phyloP scores from a whole-genome alignment of 2,329 filamentous ascomycete genomes.

The Beauveria sp. region DNA sequence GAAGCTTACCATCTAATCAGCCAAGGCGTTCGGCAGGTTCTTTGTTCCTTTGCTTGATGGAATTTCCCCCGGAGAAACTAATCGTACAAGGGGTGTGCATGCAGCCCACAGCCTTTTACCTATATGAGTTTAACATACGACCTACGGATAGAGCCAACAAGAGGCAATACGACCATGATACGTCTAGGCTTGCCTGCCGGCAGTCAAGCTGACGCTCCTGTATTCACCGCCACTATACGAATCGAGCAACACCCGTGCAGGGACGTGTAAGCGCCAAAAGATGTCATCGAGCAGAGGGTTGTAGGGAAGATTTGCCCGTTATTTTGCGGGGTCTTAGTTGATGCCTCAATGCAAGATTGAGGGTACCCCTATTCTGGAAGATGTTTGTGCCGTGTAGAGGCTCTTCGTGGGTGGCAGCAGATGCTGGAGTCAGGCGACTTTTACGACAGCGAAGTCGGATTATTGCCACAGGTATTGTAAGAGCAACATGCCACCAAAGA shows the following conservation, averaged over 20 bases:
- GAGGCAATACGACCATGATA: not conserved
- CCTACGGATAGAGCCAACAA: not conserved
- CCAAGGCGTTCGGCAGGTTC: not conserved
- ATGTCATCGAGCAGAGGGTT: not conserved
- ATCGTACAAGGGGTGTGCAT: not conserved
- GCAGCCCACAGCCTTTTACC: not conserved
- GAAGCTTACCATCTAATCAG: conserved; percentile 5
- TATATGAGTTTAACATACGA: not conserved
- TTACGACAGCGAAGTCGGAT: too few relatives aligned
- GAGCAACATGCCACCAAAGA: too few relatives aligned
- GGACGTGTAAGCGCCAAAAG: not conserved
- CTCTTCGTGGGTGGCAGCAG: too few relatives aligned
- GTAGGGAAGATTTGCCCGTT: not conserved
- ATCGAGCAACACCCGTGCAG: not conserved
- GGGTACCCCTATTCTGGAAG: not conserved
- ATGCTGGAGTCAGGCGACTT: too few relatives aligned
- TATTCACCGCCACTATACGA: not conserved
- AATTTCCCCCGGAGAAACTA: not conserved
- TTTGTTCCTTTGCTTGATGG: not conserved
- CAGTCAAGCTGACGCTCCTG: not conserved
- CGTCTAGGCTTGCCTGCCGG: not conserved
- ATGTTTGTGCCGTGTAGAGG: not conserved
- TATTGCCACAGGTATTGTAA: too few relatives aligned
- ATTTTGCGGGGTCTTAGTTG: not conserved
- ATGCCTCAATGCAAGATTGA: not conserved